Base-by-base conservation (phyloP, 1,284 basidiomycete species). In the Erythrobasidium hasegawianum region DNA sequence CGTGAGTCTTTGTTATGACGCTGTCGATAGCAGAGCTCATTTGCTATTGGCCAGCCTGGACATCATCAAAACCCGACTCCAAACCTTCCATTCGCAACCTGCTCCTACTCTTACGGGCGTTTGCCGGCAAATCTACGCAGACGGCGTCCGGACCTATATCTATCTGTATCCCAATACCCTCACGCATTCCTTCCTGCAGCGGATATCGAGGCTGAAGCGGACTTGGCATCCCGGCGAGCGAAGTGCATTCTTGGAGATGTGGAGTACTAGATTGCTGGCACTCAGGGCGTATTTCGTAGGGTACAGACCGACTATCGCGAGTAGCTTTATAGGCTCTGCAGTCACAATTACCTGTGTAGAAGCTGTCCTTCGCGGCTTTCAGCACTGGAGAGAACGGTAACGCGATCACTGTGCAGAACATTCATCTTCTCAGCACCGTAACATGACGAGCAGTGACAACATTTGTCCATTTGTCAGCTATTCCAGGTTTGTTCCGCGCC, bases 41-140 rank as follows among this genome's bases (percentile, higher is more conserved):
- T 1, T 47, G 14, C 11, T 14, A 13, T 38, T 47, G 1, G n/a
- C n/a, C 65, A 73, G 71, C 1, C 69, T 74, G 49, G 72, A 73
- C 69, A 73, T 74, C 26, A 69, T 73, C 72, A 73, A 74, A 38
- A 74, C 72, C 0, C 69, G 73, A 1, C 59, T 73, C 8, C 58
- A 67, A 39, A 56, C 65, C 14, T 41, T 54, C 27, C 60, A 61
- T 43, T 56, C 41, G 8, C 65, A 67, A 24, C 65, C 65, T 45
- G 60, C 60, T 24, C 56, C 67, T 11, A 68, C 57, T 10, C 33
- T 68, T 43, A 27, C 68, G 3, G 38, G 49, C n/a, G 59, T 68
- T 38, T 64, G 69, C 8, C 64, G 68, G 10, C 67, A 64, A 13
- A 73, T 73, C 49, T 70, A 72, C 54, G 57, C 64, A 3, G 71